Evolutionary conservation across 2,329 filamentous ascomycete species (phyloP).

Genomic region (Colletotrichum salicis): DNA sequence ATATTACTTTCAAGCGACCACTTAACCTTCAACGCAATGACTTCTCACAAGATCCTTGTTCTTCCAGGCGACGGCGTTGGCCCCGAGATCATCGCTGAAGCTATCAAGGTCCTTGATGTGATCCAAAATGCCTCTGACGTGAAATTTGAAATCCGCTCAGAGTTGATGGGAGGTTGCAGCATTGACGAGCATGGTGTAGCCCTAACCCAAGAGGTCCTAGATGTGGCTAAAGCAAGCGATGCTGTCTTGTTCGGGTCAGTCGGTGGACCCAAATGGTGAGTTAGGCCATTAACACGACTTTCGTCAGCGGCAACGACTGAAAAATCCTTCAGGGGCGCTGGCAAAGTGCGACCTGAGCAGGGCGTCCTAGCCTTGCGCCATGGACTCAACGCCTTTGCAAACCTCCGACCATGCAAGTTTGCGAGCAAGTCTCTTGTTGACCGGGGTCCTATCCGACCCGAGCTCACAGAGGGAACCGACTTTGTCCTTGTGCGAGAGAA

Average conservation of each 20-base stretch:
- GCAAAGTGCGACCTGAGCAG: not conserved
- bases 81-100: not conserved
- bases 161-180: not conserved
- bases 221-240: not conserved
- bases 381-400: not conserved
- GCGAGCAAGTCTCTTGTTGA: not conserved
- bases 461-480: constrained; percentile 48
- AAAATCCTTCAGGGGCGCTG: not conserved
- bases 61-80: not conserved
- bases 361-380: not conserved
- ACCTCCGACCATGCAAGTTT: not conserved
- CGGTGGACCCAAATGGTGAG: not conserved
- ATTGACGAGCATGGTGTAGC: not conserved
- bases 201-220: not conserved
- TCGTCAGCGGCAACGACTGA: not conserved
- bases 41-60: not conserved
- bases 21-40: not conserved
- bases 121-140: not conserved
- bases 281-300: not conserved
- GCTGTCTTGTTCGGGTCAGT: not conserved
- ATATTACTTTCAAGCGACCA: not conserved
- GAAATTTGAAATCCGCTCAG: not conserved
- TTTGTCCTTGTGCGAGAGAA: constrained; percentile 63
- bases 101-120: not conserved
- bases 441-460: not conserved